phyloP scores from a whole-genome alignment of 1,284 basidiomycete species.

The Veloboletus limbatus region DNA sequence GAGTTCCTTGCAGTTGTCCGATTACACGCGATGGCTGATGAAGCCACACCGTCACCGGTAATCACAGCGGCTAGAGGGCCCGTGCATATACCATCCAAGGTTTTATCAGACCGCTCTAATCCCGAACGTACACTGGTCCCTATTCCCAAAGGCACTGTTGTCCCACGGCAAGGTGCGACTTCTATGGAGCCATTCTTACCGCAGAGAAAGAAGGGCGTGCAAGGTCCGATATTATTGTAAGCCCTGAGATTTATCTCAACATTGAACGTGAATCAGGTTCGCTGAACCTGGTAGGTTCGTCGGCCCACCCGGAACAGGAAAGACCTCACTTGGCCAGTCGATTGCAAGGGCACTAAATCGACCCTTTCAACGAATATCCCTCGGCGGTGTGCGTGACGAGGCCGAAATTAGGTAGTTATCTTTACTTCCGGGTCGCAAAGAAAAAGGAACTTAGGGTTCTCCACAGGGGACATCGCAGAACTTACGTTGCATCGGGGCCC shows the following conservation, averaged over 20 bases:
- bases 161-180: constrained; percentile 8
- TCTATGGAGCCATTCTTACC: constrained; percentile 5
- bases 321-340: constrained; percentile 84
- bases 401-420: constrained; percentile 67
- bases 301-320: constrained; percentile 82
- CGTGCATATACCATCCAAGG: constrained; percentile 6
- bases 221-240: constrained; percentile 81
- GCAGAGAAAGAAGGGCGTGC: constrained; percentile 43
- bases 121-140: constrained; percentile 22
- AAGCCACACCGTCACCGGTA: constrained; percentile 8
- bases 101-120: constrained; percentile 15
- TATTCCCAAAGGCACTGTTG: not conserved
- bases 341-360: constrained; percentile 79
- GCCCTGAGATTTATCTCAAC: constrained; percentile 22
- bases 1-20: constrained; percentile 89
- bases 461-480: constrained; percentile 73
- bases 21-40: constrained; percentile 60
- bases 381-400: constrained; percentile 89
- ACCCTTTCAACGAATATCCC: constrained; percentile 90
- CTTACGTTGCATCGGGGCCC: constrained; percentile 87
- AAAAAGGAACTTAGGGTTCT: constrained; percentile 3
- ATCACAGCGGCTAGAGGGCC: constrained; percentile 1
- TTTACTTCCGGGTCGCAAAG: not conserved
- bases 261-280: not conserved
- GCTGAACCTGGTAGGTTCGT: constrained; percentile 53